These are phyloP conservation scores for Butyriboletus appendiculatus DNA, from an alignment of 1,284 basidiomycete genomes.

Conservation along the genomic window DNA sequence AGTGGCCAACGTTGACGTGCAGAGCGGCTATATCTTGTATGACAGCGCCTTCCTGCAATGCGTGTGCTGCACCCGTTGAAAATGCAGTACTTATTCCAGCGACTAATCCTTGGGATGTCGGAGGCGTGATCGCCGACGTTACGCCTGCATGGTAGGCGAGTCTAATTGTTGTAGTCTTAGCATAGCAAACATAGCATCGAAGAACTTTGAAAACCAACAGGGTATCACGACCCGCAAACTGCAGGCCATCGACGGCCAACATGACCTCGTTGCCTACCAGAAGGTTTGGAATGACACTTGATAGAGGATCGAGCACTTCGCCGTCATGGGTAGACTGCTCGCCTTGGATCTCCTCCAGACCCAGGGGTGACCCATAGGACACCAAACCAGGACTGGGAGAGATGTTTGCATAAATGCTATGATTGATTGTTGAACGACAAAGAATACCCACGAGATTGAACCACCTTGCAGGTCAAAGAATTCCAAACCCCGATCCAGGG, in stretches of 20 bases:
- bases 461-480: constrained; percentile 26
- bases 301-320: constrained; percentile 50
- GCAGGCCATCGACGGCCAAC: constrained; percentile 72
- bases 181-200: neutral
- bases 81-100: constrained; percentile 68
- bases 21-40: constrained; percentile 70
- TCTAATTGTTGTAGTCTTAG: constrained; percentile 37
- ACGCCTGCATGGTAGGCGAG: constrained; percentile 67
- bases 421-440: neutral
- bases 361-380: constrained; percentile 60
- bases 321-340: constrained; percentile 77
- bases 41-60: constrained; percentile 67
- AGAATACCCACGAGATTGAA: constrained; percentile 49
- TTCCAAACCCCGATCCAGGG: constrained; percentile 18
- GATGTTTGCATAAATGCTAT: neutral
- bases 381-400: constrained; percentile 54
- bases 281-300: constrained; percentile 42
- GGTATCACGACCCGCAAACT: constrained; percentile 69
- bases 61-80: constrained; percentile 61
- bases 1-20: constrained; percentile 61
- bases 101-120: constrained; percentile 56
- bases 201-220: constrained; percentile 50
- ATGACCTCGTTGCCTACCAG: constrained; percentile 56
- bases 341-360: constrained; percentile 57
- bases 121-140: constrained; percentile 65